Conservation (phyloP, 2,329 filamentous ascomycete genomes). For the Verticillium tricorpus region DNA sequence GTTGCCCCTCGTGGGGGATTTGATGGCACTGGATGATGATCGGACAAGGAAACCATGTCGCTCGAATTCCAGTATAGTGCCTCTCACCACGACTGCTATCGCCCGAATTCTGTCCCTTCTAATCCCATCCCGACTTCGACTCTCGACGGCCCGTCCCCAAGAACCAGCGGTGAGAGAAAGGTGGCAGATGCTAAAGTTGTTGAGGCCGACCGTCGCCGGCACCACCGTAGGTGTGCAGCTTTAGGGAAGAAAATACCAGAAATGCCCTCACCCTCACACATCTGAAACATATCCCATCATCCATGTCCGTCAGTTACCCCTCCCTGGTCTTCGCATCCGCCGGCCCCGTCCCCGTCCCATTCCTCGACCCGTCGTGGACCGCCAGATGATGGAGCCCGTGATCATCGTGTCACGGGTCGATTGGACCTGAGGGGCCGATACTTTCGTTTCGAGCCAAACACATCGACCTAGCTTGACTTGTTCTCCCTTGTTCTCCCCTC, state of each 20-base stretch:
- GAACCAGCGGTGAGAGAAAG: background rate
- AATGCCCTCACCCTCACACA: background rate
- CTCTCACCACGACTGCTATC: too few species aligned
- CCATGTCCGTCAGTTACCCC: background rate
- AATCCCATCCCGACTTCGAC: too few species aligned
- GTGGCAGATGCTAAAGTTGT: background rate
- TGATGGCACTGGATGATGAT: too few species aligned
- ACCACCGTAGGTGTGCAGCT: background rate
- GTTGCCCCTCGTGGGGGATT: background rate
- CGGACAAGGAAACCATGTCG: too few species aligned
- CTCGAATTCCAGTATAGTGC: too few species aligned
- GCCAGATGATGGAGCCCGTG: background rate
- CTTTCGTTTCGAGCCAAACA: background rate
- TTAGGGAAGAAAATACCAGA: background rate
- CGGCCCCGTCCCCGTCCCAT: background rate
- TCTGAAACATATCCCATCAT: constrained; percentile 3
- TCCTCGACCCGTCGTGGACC: background rate
- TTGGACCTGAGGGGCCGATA: background rate
- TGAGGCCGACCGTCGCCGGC: background rate
- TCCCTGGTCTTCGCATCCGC: background rate
- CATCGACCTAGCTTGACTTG: background rate
- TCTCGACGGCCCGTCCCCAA: too few species aligned
- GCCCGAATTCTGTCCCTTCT: too few species aligned
- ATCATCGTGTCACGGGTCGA: constrained; percentile 3
- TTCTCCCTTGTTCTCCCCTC: background rate